Base-by-base conservation (phyloP, 2,329 filamentous ascomycete species). In the Lecanosticta acicola region DNA sequence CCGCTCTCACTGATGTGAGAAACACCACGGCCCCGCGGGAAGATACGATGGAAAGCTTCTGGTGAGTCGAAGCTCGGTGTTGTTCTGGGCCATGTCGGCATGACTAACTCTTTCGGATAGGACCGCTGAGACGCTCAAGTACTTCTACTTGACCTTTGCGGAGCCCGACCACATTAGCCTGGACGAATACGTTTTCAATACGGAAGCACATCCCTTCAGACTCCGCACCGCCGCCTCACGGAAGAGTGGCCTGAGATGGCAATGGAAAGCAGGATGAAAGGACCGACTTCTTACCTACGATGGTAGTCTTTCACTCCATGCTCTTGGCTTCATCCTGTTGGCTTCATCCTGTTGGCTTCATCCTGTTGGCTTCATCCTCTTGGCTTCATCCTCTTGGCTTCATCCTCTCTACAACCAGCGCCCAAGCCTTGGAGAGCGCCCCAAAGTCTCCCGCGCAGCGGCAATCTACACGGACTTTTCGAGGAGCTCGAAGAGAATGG, bases 21-120 rank as follows among this genome's bases (percentile, higher is more conserved):
- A 46, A 51, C 19, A n/a, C 66, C 68, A 48, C 66, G 59, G 11
- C 70, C 71, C 3, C 56, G 10, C 64, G 69, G 20, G 57, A 73
- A 46, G 80, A 86, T 59, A 76, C 75, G 41, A 86, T 87, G 83
- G 83, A 87, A 70, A 85, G 81, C 50, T 87, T 87, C 63, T 87
- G 84, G 56, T 44, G 19, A 32, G 42, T 29, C 7, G 11, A 29
- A n/a, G n/a, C n/a, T n/a, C n/a, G n/a, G n/a, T n/a, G n/a, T n/a
- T n/a, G n/a, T n/a, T n/a, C n/a, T n/a, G n/a, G 24, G 5, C 24
- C 24, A 29, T 29, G 7, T 29, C 11, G 7, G 24, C 7, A 5
- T 7, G 24, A 29, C 24, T 29, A 29, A 29, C 11, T 11, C 5
- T 7, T 7, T 11, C 11, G 24, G 18, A 3, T 32, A 18, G 21